Evolutionary conservation across 305 asterid genomes (phyloP).

Genomic region (Fraxinus paxiana): DNA sequence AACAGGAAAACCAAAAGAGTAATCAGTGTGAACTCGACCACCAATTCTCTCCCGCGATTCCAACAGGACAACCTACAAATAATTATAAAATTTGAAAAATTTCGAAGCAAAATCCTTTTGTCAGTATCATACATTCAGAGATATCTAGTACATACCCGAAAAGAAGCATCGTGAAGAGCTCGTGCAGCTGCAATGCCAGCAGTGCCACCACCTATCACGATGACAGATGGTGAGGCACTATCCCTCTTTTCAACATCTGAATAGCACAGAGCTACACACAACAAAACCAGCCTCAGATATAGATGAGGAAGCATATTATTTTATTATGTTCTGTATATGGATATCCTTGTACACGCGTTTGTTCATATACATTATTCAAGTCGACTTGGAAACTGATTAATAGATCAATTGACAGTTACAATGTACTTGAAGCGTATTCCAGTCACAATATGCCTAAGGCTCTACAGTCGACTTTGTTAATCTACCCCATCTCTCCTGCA

Average conservation of each 20-base stretch:
- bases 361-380: neutral
- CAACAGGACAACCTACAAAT: slow-evolving; percentile 64
- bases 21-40: slow-evolving; percentile 85
- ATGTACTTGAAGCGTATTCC: neutral
- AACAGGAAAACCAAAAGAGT: slow-evolving; percentile 87
- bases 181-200: slow-evolving; percentile 89
- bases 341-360: neutral
- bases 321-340: neutral
- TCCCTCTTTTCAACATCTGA: slow-evolving; percentile 49
- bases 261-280: slow-evolving; percentile 49
- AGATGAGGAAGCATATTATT: neutral
- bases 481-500: neutral
- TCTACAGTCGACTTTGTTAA: neutral
- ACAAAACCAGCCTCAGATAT: neutral
- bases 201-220: slow-evolving; percentile 83
- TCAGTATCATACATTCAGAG: neutral
- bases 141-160: slow-evolving; percentile 46
- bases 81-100: neutral
- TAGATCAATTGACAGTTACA: neutral
- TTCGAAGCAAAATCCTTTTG: slow-evolving; percentile 7
- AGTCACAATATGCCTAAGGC: neutral
- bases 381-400: neutral
- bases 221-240: slow-evolving; percentile 63
- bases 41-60: slow-evolving; percentile 91
- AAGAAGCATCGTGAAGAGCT: slow-evolving; percentile 75